phyloP scores from a whole-genome alignment of 169 alveolate genomes.

The Eimeria necatrix region DNA sequence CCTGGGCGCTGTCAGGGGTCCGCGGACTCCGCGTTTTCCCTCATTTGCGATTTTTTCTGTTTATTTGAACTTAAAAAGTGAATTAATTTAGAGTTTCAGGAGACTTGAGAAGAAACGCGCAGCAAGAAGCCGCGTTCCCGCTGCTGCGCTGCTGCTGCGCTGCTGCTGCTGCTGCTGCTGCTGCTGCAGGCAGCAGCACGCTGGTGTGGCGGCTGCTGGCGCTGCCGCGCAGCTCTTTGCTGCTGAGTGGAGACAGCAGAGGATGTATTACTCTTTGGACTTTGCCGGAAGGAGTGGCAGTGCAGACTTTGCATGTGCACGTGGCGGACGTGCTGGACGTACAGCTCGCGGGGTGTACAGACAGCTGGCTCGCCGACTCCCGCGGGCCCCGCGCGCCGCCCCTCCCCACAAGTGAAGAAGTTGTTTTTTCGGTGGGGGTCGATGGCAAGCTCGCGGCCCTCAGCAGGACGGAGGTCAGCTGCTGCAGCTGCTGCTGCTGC shows the following conservation, averaged over 20 bases:
- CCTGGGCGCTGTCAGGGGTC: too few species aligned
- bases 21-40: too few species aligned
- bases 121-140: too few species aligned
- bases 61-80: too few species aligned
- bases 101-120: too few species aligned
- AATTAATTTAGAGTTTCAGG: too few species aligned
- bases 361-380: slow-evolving; percentile 1
- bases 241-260: slow-evolving; percentile 77
- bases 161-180: too few species aligned
- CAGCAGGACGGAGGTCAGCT: slow-evolving; percentile 18
- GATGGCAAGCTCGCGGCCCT: slow-evolving; percentile 73
- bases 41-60: too few species aligned
- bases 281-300: slow-evolving; percentile 78
- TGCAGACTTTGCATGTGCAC: slow-evolving; percentile 74
- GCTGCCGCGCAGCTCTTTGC: slow-evolving; percentile 50
- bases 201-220: slow-evolving; percentile 73
- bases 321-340: slow-evolving; percentile 75
- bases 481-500: too few species aligned
- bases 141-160: too few species aligned
- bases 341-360: slow-evolving; percentile 34
- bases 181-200: slow-evolving; percentile 15
- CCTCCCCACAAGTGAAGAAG: slow-evolving; percentile 12
- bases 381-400: not conserved
- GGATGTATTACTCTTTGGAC: slow-evolving; percentile 77
- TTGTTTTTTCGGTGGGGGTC: slow-evolving; percentile 72